phyloP scores from a whole-genome alignment of 139 green algal species.

The Mesostigma viride region DNA sequence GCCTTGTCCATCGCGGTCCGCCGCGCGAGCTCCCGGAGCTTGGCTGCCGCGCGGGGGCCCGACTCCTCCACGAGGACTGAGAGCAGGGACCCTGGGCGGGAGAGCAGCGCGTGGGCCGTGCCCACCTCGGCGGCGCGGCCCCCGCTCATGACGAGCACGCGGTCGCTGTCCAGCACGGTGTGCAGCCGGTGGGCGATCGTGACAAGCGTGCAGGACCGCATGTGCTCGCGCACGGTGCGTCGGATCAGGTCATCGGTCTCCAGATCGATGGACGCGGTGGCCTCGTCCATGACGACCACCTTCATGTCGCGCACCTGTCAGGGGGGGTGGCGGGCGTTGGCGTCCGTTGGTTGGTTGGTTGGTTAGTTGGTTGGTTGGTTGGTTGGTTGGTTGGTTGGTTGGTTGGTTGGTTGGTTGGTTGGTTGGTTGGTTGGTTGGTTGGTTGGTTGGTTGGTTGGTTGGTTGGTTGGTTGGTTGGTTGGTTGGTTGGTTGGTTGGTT shows the following conservation, averaged over 20 bases:
- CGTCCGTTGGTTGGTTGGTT: too few relatives aligned
- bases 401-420: too few relatives aligned
- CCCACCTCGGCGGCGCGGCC: conserved; percentile 37
- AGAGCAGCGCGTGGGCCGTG: conserved; percentile 32
- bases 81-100: conserved; percentile 7
- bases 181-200: conserved; percentile 51
- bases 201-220: conserved; percentile 46
- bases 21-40: too few relatives aligned
- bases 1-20: too few relatives aligned
- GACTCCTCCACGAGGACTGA: conserved; percentile 3
- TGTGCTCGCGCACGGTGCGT: conserved; percentile 42
- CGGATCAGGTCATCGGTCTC: conserved; percentile 67
- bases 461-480: too few relatives aligned
- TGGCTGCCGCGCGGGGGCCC: too few relatives aligned
- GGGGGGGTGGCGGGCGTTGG: conserved; percentile 40
- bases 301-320: neutral
- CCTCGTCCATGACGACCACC: conserved; percentile 77
- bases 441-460: too few relatives aligned
- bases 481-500: too few relatives aligned
- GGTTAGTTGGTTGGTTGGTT: too few relatives aligned
- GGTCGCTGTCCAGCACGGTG: conserved; percentile 54
- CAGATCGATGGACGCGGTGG: conserved; percentile 68
- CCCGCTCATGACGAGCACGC: conserved; percentile 48
- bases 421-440: too few relatives aligned
- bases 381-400: too few relatives aligned